Percentiles rank a stretch among this genome's conserved stretches.
These are phyloP conservation scores for Vitis hybrid DNA, from an alignment of 177 flowering plant genomes.

Conservation along the genomic window DNA sequence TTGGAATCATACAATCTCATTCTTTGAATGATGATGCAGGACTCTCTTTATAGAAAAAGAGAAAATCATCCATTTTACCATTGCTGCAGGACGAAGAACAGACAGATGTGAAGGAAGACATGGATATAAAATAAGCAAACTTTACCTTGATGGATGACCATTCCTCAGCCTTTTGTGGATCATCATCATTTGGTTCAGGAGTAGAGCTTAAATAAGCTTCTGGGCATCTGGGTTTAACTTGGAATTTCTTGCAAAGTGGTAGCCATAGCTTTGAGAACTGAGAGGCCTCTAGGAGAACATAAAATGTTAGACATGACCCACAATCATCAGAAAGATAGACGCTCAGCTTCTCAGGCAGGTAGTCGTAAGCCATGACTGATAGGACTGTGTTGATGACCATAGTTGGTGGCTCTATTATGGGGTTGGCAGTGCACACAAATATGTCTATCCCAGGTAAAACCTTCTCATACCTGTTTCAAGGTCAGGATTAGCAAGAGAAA, in stretches of 20 bases:
- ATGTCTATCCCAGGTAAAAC: slow-evolving; percentile 37
- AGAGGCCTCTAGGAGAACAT: slow-evolving; percentile 45
- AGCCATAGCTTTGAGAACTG: slow-evolving; percentile 38
- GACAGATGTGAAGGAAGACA: too few relatives aligned
- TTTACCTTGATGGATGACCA: slow-evolving; percentile 28
- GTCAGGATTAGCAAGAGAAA: too few relatives aligned
- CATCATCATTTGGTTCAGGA: background rate
- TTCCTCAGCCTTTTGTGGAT: slow-evolving; percentile 2
- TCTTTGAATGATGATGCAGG: too few relatives aligned
- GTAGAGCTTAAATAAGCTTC: slow-evolving; percentile 27
- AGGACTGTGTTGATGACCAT: slow-evolving; percentile 41
- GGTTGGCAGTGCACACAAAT: slow-evolving; percentile 53
- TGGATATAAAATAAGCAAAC: too few relatives aligned
- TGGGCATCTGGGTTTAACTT: slow-evolving; percentile 37
- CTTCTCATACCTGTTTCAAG: slow-evolving; percentile 20
- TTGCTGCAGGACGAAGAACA: too few relatives aligned
- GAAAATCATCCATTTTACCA: too few relatives aligned
- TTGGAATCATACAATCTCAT: too few relatives aligned
- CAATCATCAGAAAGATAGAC: slow-evolving; percentile 55
- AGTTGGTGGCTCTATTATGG: slow-evolving; percentile 36
- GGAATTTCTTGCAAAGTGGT: slow-evolving; percentile 46
- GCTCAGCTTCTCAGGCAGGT: slow-evolving; percentile 39
- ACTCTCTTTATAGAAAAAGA: too few relatives aligned
- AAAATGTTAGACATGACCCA: slow-evolving; percentile 44
- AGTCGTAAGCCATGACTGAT: slow-evolving; percentile 47